Evolutionary conservation across 164 flowering plant genomes (phyloP).

Genomic region (Dillenia turbinata): DNA sequence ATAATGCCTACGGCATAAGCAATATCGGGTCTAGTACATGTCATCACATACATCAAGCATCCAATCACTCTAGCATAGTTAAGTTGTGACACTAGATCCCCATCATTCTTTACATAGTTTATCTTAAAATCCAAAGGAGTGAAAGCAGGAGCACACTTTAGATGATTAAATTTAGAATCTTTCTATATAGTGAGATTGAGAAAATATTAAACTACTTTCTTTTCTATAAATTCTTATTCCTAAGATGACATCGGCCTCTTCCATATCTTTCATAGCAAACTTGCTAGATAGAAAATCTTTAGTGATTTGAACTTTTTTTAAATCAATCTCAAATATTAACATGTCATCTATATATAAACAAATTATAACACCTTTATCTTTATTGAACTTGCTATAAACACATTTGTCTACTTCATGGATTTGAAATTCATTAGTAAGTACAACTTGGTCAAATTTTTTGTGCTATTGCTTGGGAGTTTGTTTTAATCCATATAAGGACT

Average conservation of each 20-base stretch:
- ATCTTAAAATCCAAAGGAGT: neutral
- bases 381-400: neutral
- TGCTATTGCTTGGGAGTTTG: slow-evolving; percentile 8
- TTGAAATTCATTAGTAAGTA: neutral
- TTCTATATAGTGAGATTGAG: neutral
- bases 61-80: neutral
- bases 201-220: neutral
- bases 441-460: slow-evolving; percentile 2
- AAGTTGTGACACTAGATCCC: neutral
- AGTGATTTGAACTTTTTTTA: neutral
- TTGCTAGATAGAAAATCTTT: neutral
- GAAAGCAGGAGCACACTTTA: neutral
- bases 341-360: neutral
- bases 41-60: neutral
- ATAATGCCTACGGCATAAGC: too few species aligned
- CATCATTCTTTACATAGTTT: neutral
- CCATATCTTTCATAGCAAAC: neutral
- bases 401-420: neutral
- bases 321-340: neutral
- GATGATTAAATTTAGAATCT: neutral
- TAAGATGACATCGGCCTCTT: neutral
- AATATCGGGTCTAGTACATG: neutral
- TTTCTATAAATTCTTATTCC: neutral
- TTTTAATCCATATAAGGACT: slow-evolving; percentile 5
- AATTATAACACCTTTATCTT: neutral